Percentiles rank a stretch among this genome's conserved stretches.
Conservation (phyloP, 2,329 filamentous ascomycete species). For the Cytospora chrysosperma region DNA sequence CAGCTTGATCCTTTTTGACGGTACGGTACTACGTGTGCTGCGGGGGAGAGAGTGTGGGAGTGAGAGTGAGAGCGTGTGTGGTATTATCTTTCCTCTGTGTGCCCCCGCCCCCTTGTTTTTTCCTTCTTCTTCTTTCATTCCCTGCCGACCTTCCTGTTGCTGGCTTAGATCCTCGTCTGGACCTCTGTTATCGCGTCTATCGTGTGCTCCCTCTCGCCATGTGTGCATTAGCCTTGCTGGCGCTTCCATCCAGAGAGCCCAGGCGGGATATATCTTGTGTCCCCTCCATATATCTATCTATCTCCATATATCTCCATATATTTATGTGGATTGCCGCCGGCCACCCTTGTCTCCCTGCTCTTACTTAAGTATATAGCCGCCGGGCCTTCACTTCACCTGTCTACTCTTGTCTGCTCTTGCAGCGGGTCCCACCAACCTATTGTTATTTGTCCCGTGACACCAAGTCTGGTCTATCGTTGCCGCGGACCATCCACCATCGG, state of each 20-base stretch:
- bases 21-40: too few relatives aligned
- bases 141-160: neutral
- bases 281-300: neutral
- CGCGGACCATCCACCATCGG: slow-evolving; percentile 2
- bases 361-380: slow-evolving; percentile 21
- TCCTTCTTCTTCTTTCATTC: too few relatives aligned
- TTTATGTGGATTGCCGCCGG: slow-evolving; percentile 1
- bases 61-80: neutral
- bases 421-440: neutral
- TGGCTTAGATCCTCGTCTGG: neutral
- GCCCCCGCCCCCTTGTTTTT: neutral
- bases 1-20: too few relatives aligned
- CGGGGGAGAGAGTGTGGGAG: too few relatives aligned
- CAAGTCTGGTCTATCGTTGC: neutral
- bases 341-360: neutral
- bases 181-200: slow-evolving; percentile 12
- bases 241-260: neutral
- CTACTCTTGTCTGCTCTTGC: neutral
- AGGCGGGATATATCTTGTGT: slow-evolving; percentile 7
- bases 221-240: slow-evolving; percentile 14
- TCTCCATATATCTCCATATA: neutral
- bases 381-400: slow-evolving; percentile 5
- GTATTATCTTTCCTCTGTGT: neutral
- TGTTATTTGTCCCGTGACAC: neutral
- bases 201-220: slow-evolving; percentile 5